Conservation (phyloP, 495 filamentous ascomycete species). For the Penicillium manginii region DNA sequence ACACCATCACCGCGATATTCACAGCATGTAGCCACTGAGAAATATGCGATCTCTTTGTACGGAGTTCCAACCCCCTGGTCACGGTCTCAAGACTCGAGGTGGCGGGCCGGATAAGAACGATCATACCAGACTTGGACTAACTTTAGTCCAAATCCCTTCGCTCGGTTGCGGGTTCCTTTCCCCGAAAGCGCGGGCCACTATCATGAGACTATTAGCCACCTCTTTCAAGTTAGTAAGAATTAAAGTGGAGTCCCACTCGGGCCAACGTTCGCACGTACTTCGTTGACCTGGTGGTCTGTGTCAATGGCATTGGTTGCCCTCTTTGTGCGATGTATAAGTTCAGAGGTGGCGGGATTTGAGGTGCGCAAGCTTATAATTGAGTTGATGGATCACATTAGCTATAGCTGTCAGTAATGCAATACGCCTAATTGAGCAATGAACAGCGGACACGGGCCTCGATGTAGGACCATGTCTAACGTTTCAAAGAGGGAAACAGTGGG, state of each 20-base stretch:
- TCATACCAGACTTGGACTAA: background rate
- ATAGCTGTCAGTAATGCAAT: background rate
- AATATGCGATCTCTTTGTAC: background rate
- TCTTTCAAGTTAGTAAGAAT: background rate
- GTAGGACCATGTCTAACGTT: background rate
- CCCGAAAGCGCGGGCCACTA: background rate
- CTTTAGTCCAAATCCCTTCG: background rate
- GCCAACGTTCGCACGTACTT: conserved; percentile 1
- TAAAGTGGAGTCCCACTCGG: background rate
- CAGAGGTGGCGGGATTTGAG: background rate
- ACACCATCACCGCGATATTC: background rate
- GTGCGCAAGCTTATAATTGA: background rate
- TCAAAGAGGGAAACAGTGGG: background rate
- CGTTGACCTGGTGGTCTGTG: background rate
- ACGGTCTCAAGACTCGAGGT: background rate
- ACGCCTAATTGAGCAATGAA: background rate
- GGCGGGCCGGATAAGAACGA: background rate
- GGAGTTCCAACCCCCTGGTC: background rate
- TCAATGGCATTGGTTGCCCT: background rate
- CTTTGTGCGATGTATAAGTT: background rate
- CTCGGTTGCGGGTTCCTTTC: conserved; percentile 1
- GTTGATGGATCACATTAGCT: background rate
- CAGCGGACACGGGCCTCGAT: background rate
- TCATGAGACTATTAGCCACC: background rate
- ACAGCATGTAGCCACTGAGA: background rate